These are phyloP conservation scores for Umbelopsis sp. DNA, from an alignment of 192 early-diverging fungal species.

Conservation along the genomic window DNA sequence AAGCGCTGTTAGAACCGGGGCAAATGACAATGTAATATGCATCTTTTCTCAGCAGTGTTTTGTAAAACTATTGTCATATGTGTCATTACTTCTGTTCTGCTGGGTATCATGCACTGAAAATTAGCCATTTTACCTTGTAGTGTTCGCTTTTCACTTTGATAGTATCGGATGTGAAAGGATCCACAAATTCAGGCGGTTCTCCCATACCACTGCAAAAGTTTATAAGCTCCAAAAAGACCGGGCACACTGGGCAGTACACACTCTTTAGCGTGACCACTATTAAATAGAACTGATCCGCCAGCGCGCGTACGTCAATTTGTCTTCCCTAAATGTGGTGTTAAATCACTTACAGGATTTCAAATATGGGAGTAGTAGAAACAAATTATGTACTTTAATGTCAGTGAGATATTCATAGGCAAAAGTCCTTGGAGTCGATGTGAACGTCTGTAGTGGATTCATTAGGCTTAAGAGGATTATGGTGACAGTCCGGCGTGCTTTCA, in stretches of 20 bases:
- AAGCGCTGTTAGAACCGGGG: slow-evolving; percentile 27
- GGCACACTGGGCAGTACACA: slow-evolving; percentile 31
- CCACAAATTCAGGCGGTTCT: slow-evolving; percentile 15
- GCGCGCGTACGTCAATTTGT: slow-evolving; percentile 21
- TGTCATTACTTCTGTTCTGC: not conserved
- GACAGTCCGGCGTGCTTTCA: no score
- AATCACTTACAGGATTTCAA: not conserved
- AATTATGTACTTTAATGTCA: slow-evolving; percentile 31
- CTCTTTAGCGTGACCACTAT: slow-evolving; percentile 36
- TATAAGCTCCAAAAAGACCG: slow-evolving; percentile 32
- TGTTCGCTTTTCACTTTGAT: slow-evolving; percentile 23
- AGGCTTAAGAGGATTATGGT: not conserved
- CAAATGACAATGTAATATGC: slow-evolving; percentile 43
- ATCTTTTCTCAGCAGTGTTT: slow-evolving; percentile 30
- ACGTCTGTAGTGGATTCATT: slow-evolving; percentile 32
- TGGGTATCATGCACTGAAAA: not conserved
- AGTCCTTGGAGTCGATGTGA: slow-evolving; percentile 32
- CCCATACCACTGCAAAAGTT: slow-evolving; percentile 37
- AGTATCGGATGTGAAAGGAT: slow-evolving; percentile 33
- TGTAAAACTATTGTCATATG: not conserved
- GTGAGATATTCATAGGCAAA: slow-evolving; percentile 25
- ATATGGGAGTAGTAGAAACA: not conserved
- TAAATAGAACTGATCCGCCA: slow-evolving; percentile 33
- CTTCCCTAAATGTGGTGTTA: slow-evolving; percentile 23
- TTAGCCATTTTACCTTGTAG: slow-evolving; percentile 26